Base-by-base conservation (phyloP, 495 filamentous ascomycete genomes). In the Penicillium parvum region DNA sequence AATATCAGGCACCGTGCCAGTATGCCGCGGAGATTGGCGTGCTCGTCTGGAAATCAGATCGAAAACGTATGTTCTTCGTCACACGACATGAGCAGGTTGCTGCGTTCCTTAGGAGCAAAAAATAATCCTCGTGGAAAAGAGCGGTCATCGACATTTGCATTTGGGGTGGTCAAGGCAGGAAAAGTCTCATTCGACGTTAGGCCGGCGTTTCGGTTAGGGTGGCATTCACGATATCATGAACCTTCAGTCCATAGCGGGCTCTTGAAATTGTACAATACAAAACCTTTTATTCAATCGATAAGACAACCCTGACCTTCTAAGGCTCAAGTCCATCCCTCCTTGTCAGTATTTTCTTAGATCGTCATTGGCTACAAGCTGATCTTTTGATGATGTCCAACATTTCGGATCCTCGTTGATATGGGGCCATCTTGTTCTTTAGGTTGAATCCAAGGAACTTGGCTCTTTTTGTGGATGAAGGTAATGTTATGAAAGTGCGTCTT, bases 11-110 rank as follows among this genome's bases (percentile, higher is more conserved):
- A 9, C 75, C 84, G 32, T 79, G 75, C 32, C 70, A 66, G 29
- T 96, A 96, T 68, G 91, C 94, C 0, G 85, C 89, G 45, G 88
- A 92, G 60, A 80, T 96, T 48, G 92, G 92, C n/a, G 88, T 97
- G 27, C 61, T 95, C 54, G 77, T 84, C 11, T 97, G 90, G 88
- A 88, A 82, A 56, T 88, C 76, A 45, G 82, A 92, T 46, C 65
- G 67, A 27, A 86, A 84, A 65, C 76, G 81, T 28, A 79, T 83
- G 67, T 95, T 95, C 63, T 96, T 96, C 62, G 88, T 90, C 7
- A 91, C 81, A 6, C 80, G 85, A 52, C 73, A 87, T 50, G 88
- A 96, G 58, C 88, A 94, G 64, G 76, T 97, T 32, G 78, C 78
- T 33, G 79, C 83, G 45, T 96, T 82, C 61, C 63, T 97, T 49